phyloP scores from a whole-genome alignment of 306 rosid genomes.

The Crataegus laevigata region DNA sequence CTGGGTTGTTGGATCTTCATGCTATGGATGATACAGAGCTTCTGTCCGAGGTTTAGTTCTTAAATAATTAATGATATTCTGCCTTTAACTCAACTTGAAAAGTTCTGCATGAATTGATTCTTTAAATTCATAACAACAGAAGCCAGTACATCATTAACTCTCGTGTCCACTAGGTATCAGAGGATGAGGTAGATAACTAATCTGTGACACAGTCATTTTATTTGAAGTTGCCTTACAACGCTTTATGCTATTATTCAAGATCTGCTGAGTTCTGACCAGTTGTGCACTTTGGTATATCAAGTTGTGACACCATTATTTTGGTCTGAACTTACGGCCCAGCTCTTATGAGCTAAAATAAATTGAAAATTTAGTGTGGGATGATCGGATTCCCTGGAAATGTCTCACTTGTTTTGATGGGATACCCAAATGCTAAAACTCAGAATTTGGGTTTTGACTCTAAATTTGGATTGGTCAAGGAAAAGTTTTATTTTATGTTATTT shows the following conservation, averaged over 20 bases:
- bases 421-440: neutral
- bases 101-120: neutral
- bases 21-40: slow-evolving; percentile 99
- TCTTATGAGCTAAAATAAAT: neutral
- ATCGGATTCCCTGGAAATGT: neutral
- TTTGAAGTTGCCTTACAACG: neutral
- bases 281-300: neutral
- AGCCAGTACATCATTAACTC: neutral
- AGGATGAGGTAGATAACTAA: neutral
- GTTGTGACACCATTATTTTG: neutral
- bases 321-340: neutral
- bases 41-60: slow-evolving; percentile 62
- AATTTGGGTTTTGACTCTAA: neutral
- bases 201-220: neutral
- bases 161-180: neutral
- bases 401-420: neutral
- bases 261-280: neutral
- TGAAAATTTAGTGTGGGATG: neutral
- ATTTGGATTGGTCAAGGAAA: neutral
- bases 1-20: slow-evolving; percentile 96
- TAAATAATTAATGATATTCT: neutral
- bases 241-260: neutral
- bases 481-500: neutral
- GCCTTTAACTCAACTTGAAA: neutral
- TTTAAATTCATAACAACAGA: neutral